phyloP scores from a whole-genome alignment of 257 asterid species.

The Echium plantagineum region DNA sequence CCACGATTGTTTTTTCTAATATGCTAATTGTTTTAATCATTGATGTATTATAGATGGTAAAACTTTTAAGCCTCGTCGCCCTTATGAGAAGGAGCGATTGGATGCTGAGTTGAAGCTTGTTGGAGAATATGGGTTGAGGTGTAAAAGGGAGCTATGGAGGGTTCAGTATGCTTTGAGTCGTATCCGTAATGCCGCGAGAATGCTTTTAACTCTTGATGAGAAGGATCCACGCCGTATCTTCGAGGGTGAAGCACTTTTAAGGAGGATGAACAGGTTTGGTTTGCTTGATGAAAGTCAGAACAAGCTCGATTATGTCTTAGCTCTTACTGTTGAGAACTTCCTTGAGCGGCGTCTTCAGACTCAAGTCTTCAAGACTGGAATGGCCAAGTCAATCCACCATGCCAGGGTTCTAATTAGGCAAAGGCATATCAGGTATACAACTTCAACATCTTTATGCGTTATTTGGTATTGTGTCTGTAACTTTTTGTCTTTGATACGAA shows the following conservation, averaged over 20 bases:
- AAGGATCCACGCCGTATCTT: constrained; percentile 74
- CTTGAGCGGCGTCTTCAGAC: constrained; percentile 88
- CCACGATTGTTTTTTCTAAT: no score
- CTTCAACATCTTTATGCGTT: neutral
- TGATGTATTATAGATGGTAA: neutral
- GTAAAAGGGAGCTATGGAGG: neutral
- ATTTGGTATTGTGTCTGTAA: no score
- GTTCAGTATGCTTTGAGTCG: neutral
- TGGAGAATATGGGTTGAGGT: neutral
- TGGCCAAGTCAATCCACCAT: constrained; percentile 87
- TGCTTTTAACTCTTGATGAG: constrained; percentile 68
- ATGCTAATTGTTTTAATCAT: no score
- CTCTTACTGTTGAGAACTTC: constrained; percentile 76
- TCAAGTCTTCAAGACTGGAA: constrained; percentile 80
- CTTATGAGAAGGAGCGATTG: neutral
- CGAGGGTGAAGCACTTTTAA: constrained; percentile 81
- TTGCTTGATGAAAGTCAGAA: constrained; percentile 72
- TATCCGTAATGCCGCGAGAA: constrained; percentile 53
- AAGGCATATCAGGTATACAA: constrained; percentile 71
- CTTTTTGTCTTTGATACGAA: neutral
- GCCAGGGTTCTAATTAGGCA: constrained; percentile 82
- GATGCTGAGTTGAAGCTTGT: neutral
- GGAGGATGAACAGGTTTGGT: constrained; percentile 76
- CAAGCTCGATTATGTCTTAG: constrained; percentile 83
- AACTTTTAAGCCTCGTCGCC: neutral